These are phyloP conservation scores for Graphilbum fragrans DNA, from an alignment of 2,329 filamentous ascomycete genomes.

Conservation along the genomic window DNA sequence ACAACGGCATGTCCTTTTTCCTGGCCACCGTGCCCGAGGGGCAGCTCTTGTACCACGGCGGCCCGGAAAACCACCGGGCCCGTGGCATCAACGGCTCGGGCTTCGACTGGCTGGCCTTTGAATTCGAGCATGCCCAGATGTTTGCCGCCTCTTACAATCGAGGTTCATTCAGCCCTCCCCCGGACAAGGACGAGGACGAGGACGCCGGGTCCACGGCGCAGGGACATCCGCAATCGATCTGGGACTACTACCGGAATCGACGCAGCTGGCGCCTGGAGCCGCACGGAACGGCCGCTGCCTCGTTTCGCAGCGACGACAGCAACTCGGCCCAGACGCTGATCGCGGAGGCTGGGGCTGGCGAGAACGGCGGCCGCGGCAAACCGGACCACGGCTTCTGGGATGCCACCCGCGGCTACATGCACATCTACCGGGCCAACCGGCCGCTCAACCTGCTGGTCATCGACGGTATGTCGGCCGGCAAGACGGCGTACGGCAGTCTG, in stretches of 20 bases:
- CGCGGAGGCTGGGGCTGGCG: neutral
- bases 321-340: neutral
- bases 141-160: constrained; percentile 46
- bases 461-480: constrained; percentile 59
- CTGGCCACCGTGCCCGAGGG: constrained; percentile 51
- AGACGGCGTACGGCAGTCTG: constrained; percentile 51
- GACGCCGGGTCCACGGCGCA: too few relatives aligned
- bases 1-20: constrained; percentile 67
- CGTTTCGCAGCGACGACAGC: neutral
- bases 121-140: constrained; percentile 57
- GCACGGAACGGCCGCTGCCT: neutral
- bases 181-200: neutral
- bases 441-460: constrained; percentile 52
- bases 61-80: constrained; percentile 28
- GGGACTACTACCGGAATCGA: too few relatives aligned
- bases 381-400: neutral
- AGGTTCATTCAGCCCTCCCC: too few relatives aligned
- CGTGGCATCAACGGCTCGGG: constrained; percentile 17
- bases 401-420: constrained; percentile 42
- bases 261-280: too few relatives aligned
- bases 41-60: constrained; percentile 58
- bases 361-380: neutral
- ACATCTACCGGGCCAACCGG: constrained; percentile 49
- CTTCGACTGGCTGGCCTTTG: constrained; percentile 64
- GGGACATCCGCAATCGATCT: too few relatives aligned